These are phyloP conservation scores for Aspergillus egyptiacus DNA, from an alignment of 495 filamentous ascomycete species.

Conservation along the genomic window DNA sequence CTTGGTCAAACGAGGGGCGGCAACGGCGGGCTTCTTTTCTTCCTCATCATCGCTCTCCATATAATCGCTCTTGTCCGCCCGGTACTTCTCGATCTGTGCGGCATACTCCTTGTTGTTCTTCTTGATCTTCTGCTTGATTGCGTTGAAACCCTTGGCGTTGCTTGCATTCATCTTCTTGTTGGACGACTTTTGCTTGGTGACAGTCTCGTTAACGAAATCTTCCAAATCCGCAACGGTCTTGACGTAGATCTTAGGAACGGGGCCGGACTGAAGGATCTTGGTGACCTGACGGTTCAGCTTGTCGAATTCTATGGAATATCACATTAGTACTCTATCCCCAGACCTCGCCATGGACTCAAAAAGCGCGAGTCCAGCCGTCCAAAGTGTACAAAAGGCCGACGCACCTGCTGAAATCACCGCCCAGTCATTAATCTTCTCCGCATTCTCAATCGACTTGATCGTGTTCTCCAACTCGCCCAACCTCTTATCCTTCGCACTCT, in stretches of 20 bases:
- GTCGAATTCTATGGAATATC: conserved; percentile 69
- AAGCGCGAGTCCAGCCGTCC: conserved; percentile 1
- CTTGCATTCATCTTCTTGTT: conserved; percentile 98
- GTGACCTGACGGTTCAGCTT: conserved; percentile 87
- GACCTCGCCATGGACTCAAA: conserved; percentile 1
- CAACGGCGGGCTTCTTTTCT: conserved; percentile 43
- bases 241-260: conserved; percentile 83
- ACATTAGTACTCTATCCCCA: conserved; percentile 19
- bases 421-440: conserved; percentile 96
- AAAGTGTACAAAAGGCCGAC: conserved; percentile 21
- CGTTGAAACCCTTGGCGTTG: conserved; percentile 88
- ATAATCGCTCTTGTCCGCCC: conserved; percentile 74
- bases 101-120: conserved; percentile 97
- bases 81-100: conserved; percentile 79
- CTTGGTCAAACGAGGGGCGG: conserved; percentile 34
- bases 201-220: conserved; percentile 89
- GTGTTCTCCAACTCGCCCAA: conserved; percentile 87
- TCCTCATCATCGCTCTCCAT: conserved; percentile 76
- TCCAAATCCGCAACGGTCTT: conserved; percentile 90
- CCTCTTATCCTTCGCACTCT: conserved; percentile 97
- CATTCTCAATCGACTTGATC: conserved; percentile 88
- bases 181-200: conserved; percentile 89
- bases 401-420: conserved; percentile 80
- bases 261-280: conserved; percentile 69
- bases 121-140: conserved; percentile 93